Base-by-base conservation (phyloP, 2,329 filamentous ascomycete genomes). In the Xylariales sp. region DNA sequence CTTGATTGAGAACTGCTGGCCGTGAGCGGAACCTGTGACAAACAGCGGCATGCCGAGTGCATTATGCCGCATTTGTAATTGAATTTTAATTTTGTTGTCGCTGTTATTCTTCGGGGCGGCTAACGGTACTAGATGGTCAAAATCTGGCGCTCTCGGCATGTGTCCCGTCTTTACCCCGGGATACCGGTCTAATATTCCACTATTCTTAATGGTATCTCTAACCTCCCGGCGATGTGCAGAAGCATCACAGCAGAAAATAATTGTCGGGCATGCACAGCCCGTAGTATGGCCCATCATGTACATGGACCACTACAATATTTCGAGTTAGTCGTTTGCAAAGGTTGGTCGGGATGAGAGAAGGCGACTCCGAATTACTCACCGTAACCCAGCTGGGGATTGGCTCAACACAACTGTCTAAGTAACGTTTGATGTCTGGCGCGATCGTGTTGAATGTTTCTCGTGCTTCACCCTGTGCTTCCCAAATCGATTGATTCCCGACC, bases 321-420 rank as follows among this genome's bases (percentile, higher is more conserved):
- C 9, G n/a, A 39, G 8, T 54, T 23, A 54, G 50, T 39, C 6
- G 14, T 50, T 3, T 50, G 23, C 5, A 39, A n/a, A 34, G 9
- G 16, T 7, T 53, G 16, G 2, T 8, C 5, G 14, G 36, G 18
- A n/a, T 18, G 4, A 3, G 30, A 52, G 32, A 34, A 3, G 6
- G 6, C 14, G n/a, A 36, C 30, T 34, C 50, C 16, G 32, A 18
- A 23, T 39, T 39, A 5, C 50, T 18, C 23, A 54, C 50, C 28
- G 54, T 57, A 32, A 57, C 54, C 54, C 54, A 57, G 23, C 28
- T 57, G 5, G 54, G 54, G 23, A 57, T 57, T 18, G 54, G 54
- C 39, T 57, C 54, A 34, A 57, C 23, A 46, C 54, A 57, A 5
- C 41, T 45, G 14, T 57, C 54, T 28, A 57, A 34, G 28, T 57